Percentiles rank a stretch among this genome's conserved stretches.
phyloP scores from a whole-genome alignment of 768 basidiomycete genomes.

The Termitomyces titanicus region DNA sequence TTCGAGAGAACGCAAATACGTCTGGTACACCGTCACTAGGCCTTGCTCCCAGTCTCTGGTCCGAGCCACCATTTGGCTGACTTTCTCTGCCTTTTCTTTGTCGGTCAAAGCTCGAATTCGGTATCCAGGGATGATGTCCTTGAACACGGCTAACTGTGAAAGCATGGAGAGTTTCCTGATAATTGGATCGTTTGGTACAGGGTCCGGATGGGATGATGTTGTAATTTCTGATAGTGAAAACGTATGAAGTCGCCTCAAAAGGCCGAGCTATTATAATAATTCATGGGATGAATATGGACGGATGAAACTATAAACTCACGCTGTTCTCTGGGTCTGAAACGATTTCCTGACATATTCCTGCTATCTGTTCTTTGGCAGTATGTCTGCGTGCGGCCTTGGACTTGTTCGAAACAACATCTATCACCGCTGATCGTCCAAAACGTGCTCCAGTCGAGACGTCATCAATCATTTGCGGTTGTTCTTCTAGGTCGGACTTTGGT shows the following conservation, averaged over 20 bases:
- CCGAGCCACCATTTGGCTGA: constrained; percentile 86
- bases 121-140: constrained; percentile 94
- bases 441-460: constrained; percentile 82
- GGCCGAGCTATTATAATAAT: constrained; percentile 58
- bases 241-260: constrained; percentile 83
- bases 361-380: constrained; percentile 91
- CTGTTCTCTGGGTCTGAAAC: constrained; percentile 93
- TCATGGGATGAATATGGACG: not conserved
- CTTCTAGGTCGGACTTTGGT: constrained; percentile 24
- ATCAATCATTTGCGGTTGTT: constrained; percentile 41
- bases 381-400: constrained; percentile 67
- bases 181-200: constrained; percentile 72
- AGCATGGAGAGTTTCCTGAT: constrained; percentile 88
- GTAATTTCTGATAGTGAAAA: constrained; percentile 81
- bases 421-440: constrained; percentile 80
- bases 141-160: constrained; percentile 91
- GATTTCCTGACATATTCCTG: constrained; percentile 89
- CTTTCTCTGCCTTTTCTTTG: constrained; percentile 88
- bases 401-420: constrained; percentile 63
- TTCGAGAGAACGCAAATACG: constrained; percentile 83
- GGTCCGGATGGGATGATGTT: constrained; percentile 62
- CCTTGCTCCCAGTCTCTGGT: constrained; percentile 97
- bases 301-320: constrained; percentile 42
- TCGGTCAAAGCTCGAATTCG: constrained; percentile 91
- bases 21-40: constrained; percentile 82